A percentile compares a stretch with the other conserved stretches of the same genome.
Evolutionary conservation across 1,284 basidiomycete genomes (phyloP).

Genomic region (Sporisorium reilianum): DNA sequence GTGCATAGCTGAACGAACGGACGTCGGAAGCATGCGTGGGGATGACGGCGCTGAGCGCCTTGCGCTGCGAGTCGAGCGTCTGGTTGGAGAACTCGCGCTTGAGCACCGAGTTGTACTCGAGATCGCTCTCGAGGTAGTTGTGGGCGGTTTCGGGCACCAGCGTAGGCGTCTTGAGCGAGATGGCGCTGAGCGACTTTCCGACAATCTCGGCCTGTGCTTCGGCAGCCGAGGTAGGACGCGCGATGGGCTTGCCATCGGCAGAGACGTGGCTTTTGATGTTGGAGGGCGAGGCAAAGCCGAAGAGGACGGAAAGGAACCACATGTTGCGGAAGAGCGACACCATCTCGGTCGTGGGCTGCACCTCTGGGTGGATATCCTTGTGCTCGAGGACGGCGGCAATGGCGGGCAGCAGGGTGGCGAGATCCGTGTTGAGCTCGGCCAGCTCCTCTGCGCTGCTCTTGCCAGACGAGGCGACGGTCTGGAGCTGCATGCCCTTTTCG

Average conservation of each 20-base stretch:
- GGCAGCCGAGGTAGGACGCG: constrained; percentile 71
- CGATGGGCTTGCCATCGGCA: constrained; percentile 16
- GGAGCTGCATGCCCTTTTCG: constrained; percentile 91
- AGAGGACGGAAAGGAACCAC: constrained; percentile 92
- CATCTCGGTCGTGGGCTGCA: constrained; percentile 76
- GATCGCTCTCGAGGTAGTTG: constrained; percentile 86
- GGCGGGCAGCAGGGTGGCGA: constrained; percentile 78
- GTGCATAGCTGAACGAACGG: constrained; percentile 81
- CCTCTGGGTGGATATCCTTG: constrained; percentile 77
- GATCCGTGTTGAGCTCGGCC: constrained; percentile 58
- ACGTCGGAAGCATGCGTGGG: constrained; percentile 80
- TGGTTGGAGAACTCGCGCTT: constrained; percentile 71
- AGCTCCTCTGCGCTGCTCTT: constrained; percentile 57
- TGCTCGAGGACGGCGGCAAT: constrained; percentile 90
- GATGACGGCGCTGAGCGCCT: constrained; percentile 72
- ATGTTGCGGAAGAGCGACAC: constrained; percentile 88
- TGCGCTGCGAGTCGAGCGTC: constrained; percentile 62
- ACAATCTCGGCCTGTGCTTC: constrained; percentile 80
- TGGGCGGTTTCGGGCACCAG: constrained; percentile 84
- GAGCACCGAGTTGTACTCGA: constrained; percentile 93
- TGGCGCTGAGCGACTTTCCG: constrained; percentile 74
- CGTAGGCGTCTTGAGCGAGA: constrained; percentile 88
- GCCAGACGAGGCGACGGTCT: constrained; percentile 77
- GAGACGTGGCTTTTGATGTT: constrained; percentile 28
- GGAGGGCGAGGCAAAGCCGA: constrained; percentile 73